These are phyloP conservation scores for Thielaviopsis punctulata DNA, from an alignment of 2,329 filamentous ascomycete genomes.

Conservation along the genomic window DNA sequence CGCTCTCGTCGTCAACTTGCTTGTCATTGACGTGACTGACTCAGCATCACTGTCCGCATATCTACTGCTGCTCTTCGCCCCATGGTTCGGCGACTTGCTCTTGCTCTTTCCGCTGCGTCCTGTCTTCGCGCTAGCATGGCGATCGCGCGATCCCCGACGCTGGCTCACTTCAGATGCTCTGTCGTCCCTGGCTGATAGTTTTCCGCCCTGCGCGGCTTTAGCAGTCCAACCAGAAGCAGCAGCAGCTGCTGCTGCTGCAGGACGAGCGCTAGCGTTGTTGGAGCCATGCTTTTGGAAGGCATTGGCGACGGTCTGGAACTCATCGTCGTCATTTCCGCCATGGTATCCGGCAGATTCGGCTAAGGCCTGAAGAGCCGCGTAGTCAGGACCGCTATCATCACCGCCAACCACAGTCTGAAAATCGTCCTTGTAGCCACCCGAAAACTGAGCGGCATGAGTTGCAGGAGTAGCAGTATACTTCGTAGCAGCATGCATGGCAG, in stretches of 20 bases:
- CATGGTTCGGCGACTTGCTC: constrained; percentile 3
- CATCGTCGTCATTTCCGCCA: neutral
- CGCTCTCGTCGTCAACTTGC: constrained; percentile 23
- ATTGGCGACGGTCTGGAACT: neutral
- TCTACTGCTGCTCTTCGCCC: neutral
- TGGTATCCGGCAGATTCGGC: neutral
- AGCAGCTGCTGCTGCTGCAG: too few relatives aligned
- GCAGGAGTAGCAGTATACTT: too few relatives aligned
- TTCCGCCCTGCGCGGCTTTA: neutral
- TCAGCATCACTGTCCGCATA: constrained; percentile 2
- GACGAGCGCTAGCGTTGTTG: neutral
- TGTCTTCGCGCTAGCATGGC: neutral
- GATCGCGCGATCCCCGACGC: neutral
- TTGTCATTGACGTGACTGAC: constrained; percentile 5
- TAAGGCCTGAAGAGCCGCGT: too few relatives aligned
- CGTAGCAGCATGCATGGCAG: too few relatives aligned
- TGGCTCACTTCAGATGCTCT: neutral
- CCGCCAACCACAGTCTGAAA: too few relatives aligned
- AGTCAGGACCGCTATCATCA: too few relatives aligned
- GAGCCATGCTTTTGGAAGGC: neutral
- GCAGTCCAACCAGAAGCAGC: neutral
- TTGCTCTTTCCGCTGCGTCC: constrained; percentile 2
- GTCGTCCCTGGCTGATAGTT: constrained; percentile 1
- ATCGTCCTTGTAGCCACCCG: too few relatives aligned
- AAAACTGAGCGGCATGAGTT: too few relatives aligned